Base-by-base conservation (phyloP, 1,284 basidiomycete species). In the Trichosporon sp. region DNA sequence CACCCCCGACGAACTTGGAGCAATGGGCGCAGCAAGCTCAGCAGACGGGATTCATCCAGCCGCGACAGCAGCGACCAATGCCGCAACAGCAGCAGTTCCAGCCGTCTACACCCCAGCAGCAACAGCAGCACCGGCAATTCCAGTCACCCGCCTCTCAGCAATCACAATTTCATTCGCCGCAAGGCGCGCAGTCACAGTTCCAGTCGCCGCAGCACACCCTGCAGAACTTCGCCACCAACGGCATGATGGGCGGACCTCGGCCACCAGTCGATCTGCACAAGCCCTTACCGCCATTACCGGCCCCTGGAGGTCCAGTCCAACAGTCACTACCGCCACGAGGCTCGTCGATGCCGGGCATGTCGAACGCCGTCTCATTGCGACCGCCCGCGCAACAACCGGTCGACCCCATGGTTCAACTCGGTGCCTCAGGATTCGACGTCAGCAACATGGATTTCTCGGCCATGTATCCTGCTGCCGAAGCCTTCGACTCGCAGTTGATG, bases 381-480 rank as follows among this genome's bases (percentile, higher is more conserved):
- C 49, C 19, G 25, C 49, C 27, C 9, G 25, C n/a, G 10, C 49
- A 31, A 8, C 49, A 54, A 27, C 27, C 49, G 7, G 11, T 54
- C 27, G 49, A 54, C 49, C 49, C 49, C 16, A 54, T 54, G 49
- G 49, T 31, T 16, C 49, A 54, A 16, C 49, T 54, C 4, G 49
- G 49, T 2, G 49, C 49, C 2, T 54, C 49, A 4, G 49, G 49
- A 2, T 54, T 54, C 49, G 49, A 54, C 14, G 27, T 29, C 29
- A 54, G 49, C 49, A 54, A 54, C 49, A 54, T 54, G 49, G 49
- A 54, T 27, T 27, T 29, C 49, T 54, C 49, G 25, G 49, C 49
- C 49, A 54, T 54, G 49, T 54, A 54, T 8, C 49, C 49, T 21
- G 49, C 49, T 21, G 49, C 49, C 16, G 49, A 54, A n/a, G 49